A percentile compares a stretch with the other conserved stretches of the same genome.
Evolutionary conservation across 1,139 yeast species (phyloP).

Genomic region (Saccharomyces pastorianus): DNA sequence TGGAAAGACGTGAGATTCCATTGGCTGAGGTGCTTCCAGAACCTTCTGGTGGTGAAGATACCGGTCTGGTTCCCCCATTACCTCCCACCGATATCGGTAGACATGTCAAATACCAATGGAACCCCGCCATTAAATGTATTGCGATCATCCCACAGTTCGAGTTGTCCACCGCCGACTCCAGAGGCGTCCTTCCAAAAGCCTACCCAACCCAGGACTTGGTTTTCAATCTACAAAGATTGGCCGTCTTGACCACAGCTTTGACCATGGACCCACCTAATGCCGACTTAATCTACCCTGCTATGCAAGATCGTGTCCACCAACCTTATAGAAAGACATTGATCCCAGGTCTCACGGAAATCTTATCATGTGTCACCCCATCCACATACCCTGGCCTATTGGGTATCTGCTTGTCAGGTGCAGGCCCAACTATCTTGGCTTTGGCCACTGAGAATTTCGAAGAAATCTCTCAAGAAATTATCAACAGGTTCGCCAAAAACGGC

Average conservation of each 20-base stretch:
- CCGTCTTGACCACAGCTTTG: conserved; percentile 73
- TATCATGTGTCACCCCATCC: conserved; percentile 73
- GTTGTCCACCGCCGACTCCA: conserved; percentile 82
- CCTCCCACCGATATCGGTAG: conserved; percentile 90
- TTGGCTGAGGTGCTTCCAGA: conserved; percentile 76
- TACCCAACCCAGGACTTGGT: conserved; percentile 80
- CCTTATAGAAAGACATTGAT: conserved; percentile 86
- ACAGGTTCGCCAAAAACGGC: conserved; percentile 55
- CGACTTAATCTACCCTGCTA: conserved; percentile 77
- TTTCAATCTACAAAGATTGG: conserved; percentile 74
- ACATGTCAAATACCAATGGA: conserved; percentile 81
- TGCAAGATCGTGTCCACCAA: conserved; percentile 95
- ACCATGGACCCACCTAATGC: conserved; percentile 77
- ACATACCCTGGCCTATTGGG: conserved; percentile 83
- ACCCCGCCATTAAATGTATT: conserved; percentile 70
- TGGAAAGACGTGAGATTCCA: conserved; percentile 71
- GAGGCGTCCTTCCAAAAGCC: conserved; percentile 77
- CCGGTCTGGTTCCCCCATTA: conserved; percentile 60
- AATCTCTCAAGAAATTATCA: conserved; percentile 71
- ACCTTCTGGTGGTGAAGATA: conserved; percentile 58
- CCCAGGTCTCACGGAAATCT: conserved; percentile 81
- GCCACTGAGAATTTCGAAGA: conserved; percentile 82
- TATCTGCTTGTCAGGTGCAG: conserved; percentile 94
- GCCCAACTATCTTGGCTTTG: conserved; percentile 89
- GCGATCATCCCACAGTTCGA: conserved; percentile 92